Percentiles rank a stretch among this genome's conserved stretches.
phyloP scores from a whole-genome alignment of 1,139 yeast species.

The Suhomyces panamericanus region DNA sequence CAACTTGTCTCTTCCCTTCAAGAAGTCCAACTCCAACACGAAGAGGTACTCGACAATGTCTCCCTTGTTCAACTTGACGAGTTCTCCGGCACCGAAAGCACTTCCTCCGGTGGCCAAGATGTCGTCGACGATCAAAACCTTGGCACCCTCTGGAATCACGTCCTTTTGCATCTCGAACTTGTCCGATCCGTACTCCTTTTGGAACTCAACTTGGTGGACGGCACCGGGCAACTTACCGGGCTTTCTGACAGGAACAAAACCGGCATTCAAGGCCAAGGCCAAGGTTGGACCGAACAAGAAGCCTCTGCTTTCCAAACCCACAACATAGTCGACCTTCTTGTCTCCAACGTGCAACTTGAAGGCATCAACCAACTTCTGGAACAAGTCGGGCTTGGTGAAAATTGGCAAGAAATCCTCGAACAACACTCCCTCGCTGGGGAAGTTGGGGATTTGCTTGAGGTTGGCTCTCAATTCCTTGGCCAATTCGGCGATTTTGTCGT shows the following conservation, averaged over 20 bases:
- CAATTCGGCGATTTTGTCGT: constrained; percentile 37
- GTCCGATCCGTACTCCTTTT: constrained; percentile 92
- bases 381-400: constrained; percentile 76
- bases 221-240: constrained; percentile 94
- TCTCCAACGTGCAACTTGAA: constrained; percentile 73
- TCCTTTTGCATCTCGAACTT: constrained; percentile 85
- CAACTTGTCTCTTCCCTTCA: constrained; percentile 88
- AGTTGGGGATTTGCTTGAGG: constrained; percentile 83
- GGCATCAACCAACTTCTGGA: constrained; percentile 78
- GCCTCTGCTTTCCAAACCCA: constrained; percentile 96
- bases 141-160: constrained; percentile 77
- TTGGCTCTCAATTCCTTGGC: constrained; percentile 65
- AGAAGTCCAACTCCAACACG: constrained; percentile 91
- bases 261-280: constrained; percentile 85
- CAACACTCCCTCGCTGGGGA: constrained; percentile 88
- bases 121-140: constrained; percentile 87
- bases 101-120: constrained; percentile 98
- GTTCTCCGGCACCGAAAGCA: constrained; percentile 90
- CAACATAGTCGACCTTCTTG: constrained; percentile 77
- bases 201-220: constrained; percentile 66
- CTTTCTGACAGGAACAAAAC: constrained; percentile 94
- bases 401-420: constrained; percentile 96
- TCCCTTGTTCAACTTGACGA: constrained; percentile 57
- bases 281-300: constrained; percentile 93
- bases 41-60: constrained; percentile 78